Percentiles rank a stretch among this genome's conserved stretches.
phyloP scores from a whole-genome alignment of 2,329 filamentous ascomycete genomes.

The Myriosclerotinia curreyana region DNA sequence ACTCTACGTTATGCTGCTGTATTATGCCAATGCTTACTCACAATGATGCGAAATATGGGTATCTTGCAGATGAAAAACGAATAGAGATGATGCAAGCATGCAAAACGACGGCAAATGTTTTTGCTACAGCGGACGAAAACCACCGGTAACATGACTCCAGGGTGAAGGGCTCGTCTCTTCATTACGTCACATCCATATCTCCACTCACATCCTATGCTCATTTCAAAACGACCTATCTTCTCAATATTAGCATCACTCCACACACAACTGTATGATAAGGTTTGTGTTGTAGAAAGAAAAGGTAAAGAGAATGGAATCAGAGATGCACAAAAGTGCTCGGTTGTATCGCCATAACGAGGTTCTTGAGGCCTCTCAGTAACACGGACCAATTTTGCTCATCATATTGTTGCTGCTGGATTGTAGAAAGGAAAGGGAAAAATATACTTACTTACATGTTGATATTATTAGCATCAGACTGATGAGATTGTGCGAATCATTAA shows the following conservation, averaged over 20 bases:
- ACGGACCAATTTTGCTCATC: conserved; percentile 21
- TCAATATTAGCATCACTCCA: not conserved
- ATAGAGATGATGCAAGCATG: too few species aligned
- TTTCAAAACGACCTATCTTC: not conserved
- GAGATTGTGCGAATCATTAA: not conserved
- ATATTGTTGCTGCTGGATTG: not conserved
- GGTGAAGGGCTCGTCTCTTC: too few species aligned
- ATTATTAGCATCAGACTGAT: not conserved
- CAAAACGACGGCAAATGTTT: too few species aligned
- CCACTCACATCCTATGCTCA: too few species aligned
- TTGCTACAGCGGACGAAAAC: too few species aligned
- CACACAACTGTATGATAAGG: not conserved
- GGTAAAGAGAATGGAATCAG: conserved; percentile 3
- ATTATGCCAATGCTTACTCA: too few species aligned
- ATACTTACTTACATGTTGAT: not conserved
- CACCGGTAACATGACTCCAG: too few species aligned
- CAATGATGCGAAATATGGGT: too few species aligned
- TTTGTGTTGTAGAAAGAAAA: not conserved
- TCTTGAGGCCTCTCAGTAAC: conserved; percentile 21
- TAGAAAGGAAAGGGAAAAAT: not conserved
- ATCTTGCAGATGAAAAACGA: too few species aligned
- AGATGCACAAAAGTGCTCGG: conserved; percentile 16
- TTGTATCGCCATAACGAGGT: conserved; percentile 17
- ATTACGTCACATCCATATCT: too few species aligned
- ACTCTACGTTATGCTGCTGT: too few species aligned